These are phyloP conservation scores for Podaxis rugospora DNA, from an alignment of 768 basidiomycete species.

Conservation along the genomic window DNA sequence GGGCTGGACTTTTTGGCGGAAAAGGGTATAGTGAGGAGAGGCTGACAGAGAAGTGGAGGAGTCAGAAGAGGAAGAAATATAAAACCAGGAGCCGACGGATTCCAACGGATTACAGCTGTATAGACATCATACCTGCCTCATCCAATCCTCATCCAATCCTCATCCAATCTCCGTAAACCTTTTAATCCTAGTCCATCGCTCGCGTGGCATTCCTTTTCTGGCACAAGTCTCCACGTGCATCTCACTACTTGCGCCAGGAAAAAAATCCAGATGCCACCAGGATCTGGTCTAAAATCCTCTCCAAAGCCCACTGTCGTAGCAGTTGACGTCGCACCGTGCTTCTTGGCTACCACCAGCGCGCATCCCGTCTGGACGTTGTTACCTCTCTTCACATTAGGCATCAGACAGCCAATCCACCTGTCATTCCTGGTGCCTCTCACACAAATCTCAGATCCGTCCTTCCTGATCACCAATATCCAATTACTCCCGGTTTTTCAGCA, in stretches of 20 bases:
- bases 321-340: neutral
- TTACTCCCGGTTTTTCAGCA: neutral
- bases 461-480: neutral
- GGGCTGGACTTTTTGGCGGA: neutral
- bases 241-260: neutral
- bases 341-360: slow-evolving; percentile 1
- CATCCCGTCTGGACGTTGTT: slow-evolving; percentile 2
- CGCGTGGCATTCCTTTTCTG: slow-evolving; percentile 10
- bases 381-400: neutral
- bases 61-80: neutral
- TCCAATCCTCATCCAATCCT: too few relatives aligned
- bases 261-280: neutral
- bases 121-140: neutral
- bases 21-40: slow-evolving; percentile 5
- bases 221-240: neutral
- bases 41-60: neutral
- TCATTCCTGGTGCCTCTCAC: neutral
- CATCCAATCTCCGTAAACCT: neutral
- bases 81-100: neutral
- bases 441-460: slow-evolving; percentile 1
- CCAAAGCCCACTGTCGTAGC: neutral
- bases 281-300: slow-evolving; percentile 10
- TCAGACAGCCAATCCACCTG: neutral
- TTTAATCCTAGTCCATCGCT: neutral
- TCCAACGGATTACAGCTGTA: neutral